phyloP scores from a whole-genome alignment of 768 basidiomycete genomes.

The Mycena latifolia region DNA sequence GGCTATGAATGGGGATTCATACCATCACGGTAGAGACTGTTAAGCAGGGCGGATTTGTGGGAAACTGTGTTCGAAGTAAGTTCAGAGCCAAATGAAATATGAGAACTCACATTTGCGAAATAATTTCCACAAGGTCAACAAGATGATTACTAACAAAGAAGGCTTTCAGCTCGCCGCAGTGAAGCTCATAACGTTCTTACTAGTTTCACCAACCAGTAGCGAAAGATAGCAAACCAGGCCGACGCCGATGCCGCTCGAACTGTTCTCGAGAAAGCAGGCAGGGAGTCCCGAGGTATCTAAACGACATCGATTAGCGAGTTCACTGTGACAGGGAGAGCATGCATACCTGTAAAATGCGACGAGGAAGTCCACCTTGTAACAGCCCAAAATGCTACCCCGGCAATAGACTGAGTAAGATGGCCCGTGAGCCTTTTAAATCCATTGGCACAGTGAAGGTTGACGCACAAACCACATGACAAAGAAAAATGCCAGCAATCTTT shows the following conservation, averaged over 20 bases:
- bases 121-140: conserved; percentile 24
- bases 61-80: background rate
- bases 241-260: conserved; percentile 17
- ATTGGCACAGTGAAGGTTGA: background rate
- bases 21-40: conserved; percentile 30
- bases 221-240: background rate
- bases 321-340: background rate
- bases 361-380: background rate
- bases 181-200: background rate
- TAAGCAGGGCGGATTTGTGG: background rate
- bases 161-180: background rate
- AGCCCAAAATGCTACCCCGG: background rate
- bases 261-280: background rate
- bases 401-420: conserved; percentile 1
- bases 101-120: background rate
- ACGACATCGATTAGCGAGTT: background rate
- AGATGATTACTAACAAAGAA: background rate
- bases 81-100: background rate
- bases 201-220: conserved; percentile 19
- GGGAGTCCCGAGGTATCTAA: background rate
- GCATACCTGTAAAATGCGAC: background rate
- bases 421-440: background rate
- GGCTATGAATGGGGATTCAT: background rate
- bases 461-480: conserved; percentile 8
- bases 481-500: conserved; percentile 17